A percentile compares a stretch with the other conserved stretches of the same genome.
phyloP scores from a whole-genome alignment of 805 yeast species.

The Spathaspora sp. region DNA sequence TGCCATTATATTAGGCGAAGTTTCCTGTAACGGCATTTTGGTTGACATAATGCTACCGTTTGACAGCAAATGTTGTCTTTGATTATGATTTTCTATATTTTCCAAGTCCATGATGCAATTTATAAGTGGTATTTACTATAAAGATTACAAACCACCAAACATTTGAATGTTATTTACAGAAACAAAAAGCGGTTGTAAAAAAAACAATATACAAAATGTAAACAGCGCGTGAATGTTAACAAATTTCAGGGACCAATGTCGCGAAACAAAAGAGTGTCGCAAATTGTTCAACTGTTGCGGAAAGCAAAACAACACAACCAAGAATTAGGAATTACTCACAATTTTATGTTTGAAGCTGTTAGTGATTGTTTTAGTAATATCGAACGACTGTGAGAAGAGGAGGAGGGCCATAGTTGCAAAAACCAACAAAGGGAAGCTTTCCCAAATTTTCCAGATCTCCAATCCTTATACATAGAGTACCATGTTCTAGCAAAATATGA shows the following conservation, averaged over 20 bases:
- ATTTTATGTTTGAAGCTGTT: not conserved
- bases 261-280: not conserved
- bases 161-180: not conserved
- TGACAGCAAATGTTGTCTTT: not conserved
- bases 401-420: too few species aligned
- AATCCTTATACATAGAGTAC: too few species aligned
- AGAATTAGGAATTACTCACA: not conserved
- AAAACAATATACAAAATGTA: not conserved
- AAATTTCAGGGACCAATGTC: not conserved
- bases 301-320: too few species aligned
- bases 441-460: not conserved
- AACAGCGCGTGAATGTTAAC: not conserved
- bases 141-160: not conserved
- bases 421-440: too few species aligned
- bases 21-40: not conserved
- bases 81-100: conserved; percentile 1
- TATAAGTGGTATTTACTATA: not conserved
- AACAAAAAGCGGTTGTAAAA: not conserved
- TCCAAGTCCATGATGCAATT: not conserved
- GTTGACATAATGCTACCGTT: not conserved
- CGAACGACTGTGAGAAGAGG: too few species aligned
- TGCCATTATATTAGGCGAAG: not conserved
- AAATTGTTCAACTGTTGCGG: not conserved
- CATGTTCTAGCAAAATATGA: too few species aligned
- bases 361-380: too few species aligned